Evolutionary conservation across 306 rosid genomes (phyloP).

Genomic region (Ochetophila trinervis): DNA sequence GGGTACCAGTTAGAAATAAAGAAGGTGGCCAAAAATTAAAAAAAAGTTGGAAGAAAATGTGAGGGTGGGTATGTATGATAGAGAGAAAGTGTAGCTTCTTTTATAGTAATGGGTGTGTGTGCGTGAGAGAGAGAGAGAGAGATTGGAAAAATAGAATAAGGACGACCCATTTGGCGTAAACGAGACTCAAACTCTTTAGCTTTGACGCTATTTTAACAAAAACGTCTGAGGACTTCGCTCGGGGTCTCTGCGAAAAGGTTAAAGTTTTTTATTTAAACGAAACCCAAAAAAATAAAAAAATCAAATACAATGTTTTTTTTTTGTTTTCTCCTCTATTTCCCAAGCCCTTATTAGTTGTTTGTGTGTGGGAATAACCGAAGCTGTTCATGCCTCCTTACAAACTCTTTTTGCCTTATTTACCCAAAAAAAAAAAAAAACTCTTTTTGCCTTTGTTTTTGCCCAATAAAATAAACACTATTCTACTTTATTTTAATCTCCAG

Average conservation of each 20-base stretch:
- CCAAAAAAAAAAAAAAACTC: no score
- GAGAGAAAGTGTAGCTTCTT: constrained; percentile 50
- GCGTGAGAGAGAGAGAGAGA: constrained; percentile 1
- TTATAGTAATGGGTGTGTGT: constrained; percentile 73
- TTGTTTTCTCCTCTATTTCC: not conserved
- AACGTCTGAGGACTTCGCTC: constrained; percentile 10
- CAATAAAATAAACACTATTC: not conserved
- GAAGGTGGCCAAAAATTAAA: not conserved
- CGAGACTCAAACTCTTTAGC: constrained; percentile 69
- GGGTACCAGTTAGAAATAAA: not conserved
- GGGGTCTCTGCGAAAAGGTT: constrained; percentile 20
- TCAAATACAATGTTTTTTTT: no score
- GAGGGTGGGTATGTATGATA: constrained; percentile 24
- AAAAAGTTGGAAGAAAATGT: constrained; percentile 9
- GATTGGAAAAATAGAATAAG: constrained; percentile 1
- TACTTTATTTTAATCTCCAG: not conserved
- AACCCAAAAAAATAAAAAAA: constrained; percentile 7
- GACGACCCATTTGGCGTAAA: constrained; percentile 85
- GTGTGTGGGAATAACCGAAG: constrained; percentile 37
- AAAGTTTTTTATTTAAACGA: not conserved
- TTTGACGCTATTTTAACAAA: constrained; percentile 39
- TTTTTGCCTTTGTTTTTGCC: not conserved
- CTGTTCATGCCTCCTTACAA: constrained; percentile 7
- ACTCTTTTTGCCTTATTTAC: not conserved
- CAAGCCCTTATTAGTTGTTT: constrained; percentile 13